phyloP scores from a whole-genome alignment of 805 yeast genomes.

The Lachancea fermentati region DNA sequence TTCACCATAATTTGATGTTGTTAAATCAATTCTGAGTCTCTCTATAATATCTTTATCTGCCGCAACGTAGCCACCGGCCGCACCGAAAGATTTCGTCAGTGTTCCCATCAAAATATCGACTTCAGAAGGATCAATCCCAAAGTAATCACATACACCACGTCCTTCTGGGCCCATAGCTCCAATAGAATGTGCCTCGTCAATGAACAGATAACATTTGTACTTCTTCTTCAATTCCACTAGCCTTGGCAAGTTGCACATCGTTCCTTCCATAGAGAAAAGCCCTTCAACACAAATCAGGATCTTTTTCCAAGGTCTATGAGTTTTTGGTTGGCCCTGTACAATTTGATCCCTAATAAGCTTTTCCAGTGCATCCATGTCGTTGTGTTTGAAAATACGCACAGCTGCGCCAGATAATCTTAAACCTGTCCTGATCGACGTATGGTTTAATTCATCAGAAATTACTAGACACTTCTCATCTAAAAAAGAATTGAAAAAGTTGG shows the following conservation, averaged over 20 bases:
- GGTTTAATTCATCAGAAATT: slow-evolving; percentile 90
- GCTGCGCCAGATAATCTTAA: slow-evolving; percentile 89
- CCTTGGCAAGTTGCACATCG: slow-evolving; percentile 74
- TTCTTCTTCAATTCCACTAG: slow-evolving; percentile 68
- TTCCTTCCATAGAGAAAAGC: slow-evolving; percentile 88
- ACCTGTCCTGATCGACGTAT: slow-evolving; percentile 93
- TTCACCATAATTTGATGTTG: slow-evolving; percentile 76
- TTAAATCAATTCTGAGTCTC: slow-evolving; percentile 63
- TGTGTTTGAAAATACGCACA: slow-evolving; percentile 87
- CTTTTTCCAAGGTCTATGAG: slow-evolving; percentile 95
- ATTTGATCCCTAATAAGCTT: slow-evolving; percentile 73
- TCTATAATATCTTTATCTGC: slow-evolving; percentile 65
- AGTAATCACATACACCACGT: slow-evolving; percentile 92
- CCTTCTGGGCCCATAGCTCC: slow-evolving; percentile 98
- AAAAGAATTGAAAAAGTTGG: slow-evolving; percentile 74
- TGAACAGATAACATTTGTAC: slow-evolving; percentile 83
- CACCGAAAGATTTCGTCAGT: slow-evolving; percentile 95
- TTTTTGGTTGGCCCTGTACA: slow-evolving; percentile 89
- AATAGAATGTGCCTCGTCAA: slow-evolving; percentile 97
- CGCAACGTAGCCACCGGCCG: slow-evolving; percentile 97
- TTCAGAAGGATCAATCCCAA: slow-evolving; percentile 65
- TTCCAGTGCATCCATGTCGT: slow-evolving; percentile 79
- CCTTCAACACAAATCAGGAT: slow-evolving; percentile 87
- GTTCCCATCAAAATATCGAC: slow-evolving; percentile 96
- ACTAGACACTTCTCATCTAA: slow-evolving; percentile 86